phyloP scores from a whole-genome alignment of 2,329 filamentous ascomycete genomes.

The Dothistroma septosporum region DNA sequence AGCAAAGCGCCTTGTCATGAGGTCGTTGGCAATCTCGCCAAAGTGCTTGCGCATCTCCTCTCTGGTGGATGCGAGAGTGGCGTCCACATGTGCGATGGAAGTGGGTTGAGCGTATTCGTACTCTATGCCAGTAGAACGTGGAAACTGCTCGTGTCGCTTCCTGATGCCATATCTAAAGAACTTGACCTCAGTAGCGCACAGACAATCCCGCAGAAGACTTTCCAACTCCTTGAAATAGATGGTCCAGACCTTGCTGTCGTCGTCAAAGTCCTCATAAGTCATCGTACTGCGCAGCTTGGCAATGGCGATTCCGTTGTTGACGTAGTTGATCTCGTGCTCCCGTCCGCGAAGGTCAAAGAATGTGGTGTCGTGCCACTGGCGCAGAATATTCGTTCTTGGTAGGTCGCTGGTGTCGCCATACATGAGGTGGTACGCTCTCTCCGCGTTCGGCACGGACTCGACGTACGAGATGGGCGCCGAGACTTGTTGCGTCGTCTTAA shows the following conservation, averaged over 20 bases:
- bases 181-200: conserved; percentile 4
- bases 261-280: conserved; percentile 8
- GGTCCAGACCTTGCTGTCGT: conserved; percentile 1
- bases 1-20: not conserved
- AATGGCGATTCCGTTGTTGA: not conserved
- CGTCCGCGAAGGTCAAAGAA: conserved; percentile 7
- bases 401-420: conserved; percentile 3
- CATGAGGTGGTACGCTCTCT: conserved; percentile 12
- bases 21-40: conserved; percentile 1
- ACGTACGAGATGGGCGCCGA: conserved; percentile 6
- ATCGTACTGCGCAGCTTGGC: not conserved
- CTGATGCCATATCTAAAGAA: conserved; percentile 12
- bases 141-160: conserved; percentile 8
- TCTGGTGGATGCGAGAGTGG: conserved; percentile 3
- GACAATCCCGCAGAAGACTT: not conserved
- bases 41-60: conserved; percentile 4
- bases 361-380: not conserved
- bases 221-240: conserved; percentile 12
- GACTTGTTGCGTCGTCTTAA: not conserved
- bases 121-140: conserved; percentile 6
- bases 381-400: conserved; percentile 9
- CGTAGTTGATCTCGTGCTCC: not conserved
- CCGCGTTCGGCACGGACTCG: not conserved
- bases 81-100: conserved; percentile 10
- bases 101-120: conserved; percentile 13